Conservation (phyloP, 106 monocot genomes). For the Dioscorea zingiberensis region DNA sequence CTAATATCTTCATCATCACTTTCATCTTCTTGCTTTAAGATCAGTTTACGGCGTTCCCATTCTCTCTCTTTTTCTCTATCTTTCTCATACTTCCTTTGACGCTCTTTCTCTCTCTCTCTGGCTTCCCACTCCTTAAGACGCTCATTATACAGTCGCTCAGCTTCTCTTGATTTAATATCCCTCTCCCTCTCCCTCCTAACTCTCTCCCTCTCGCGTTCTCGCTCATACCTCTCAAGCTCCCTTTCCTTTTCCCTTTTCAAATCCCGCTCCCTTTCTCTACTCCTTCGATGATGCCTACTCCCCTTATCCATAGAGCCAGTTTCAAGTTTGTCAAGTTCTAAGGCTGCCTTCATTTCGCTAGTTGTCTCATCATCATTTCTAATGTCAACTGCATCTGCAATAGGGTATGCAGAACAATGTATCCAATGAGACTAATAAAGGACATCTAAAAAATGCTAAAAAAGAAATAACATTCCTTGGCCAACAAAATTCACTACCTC, state of each 20-base stretch:
- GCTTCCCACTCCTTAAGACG: slow-evolving; percentile 91
- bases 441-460: not conserved
- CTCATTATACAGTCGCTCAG: slow-evolving; percentile 67
- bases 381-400: slow-evolving; percentile 47
- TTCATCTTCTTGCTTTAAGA: slow-evolving; percentile 74
- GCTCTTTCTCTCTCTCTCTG: slow-evolving; percentile 90
- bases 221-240: slow-evolving; percentile 78
- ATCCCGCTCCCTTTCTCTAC: slow-evolving; percentile 70
- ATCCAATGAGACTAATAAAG: not conserved
- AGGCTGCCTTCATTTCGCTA: slow-evolving; percentile 40
- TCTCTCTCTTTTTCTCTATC: slow-evolving; percentile 84
- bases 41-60: slow-evolving; percentile 63
- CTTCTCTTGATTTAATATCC: slow-evolving; percentile 60
- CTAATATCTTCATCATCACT: slow-evolving; percentile 81
- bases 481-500: slow-evolving; percentile 34
- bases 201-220: slow-evolving; percentile 73
- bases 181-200: slow-evolving; percentile 76
- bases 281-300: slow-evolving; percentile 51
- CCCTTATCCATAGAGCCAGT: slow-evolving; percentile 52
- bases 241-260: slow-evolving; percentile 65
- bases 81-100: slow-evolving; percentile 51
- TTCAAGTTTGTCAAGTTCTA: slow-evolving; percentile 62
- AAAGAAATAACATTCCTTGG: not conserved
- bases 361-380: slow-evolving; percentile 69
- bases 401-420: not conserved